Evolutionary conservation across 2,329 filamentous ascomycete genomes (phyloP).

Genomic region (Endoconidiophora laricicola): DNA sequence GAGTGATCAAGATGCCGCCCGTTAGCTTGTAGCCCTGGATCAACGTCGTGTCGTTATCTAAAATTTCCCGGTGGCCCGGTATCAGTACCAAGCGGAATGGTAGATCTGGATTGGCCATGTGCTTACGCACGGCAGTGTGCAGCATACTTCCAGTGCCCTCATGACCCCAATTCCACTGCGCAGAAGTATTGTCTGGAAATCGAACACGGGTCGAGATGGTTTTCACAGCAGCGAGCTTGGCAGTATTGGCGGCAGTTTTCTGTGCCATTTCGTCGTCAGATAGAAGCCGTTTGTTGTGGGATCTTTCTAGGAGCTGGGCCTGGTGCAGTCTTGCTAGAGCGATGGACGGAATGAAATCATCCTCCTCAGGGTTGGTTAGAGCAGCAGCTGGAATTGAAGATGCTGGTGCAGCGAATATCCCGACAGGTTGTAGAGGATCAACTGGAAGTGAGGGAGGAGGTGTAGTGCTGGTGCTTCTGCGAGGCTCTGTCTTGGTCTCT

Average conservation of each 20-base stretch:
- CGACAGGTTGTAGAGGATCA: slow-evolving; percentile 35
- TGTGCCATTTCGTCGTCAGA: slow-evolving; percentile 71
- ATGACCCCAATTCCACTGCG: slow-evolving; percentile 54
- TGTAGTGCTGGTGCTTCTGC: slow-evolving; percentile 14
- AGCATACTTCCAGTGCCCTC: slow-evolving; percentile 53
- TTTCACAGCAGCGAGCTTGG: slow-evolving; percentile 47
- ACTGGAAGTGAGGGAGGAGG: slow-evolving; percentile 10
- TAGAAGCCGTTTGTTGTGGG: slow-evolving; percentile 58
- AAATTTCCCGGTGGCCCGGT: slow-evolving; percentile 33
- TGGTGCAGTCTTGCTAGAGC: slow-evolving; percentile 64
- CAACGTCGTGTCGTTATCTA: slow-evolving; percentile 35
- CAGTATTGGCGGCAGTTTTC: slow-evolving; percentile 46
- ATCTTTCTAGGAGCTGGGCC: slow-evolving; percentile 40
- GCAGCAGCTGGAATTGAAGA: slow-evolving; percentile 63
- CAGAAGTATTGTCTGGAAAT: slow-evolving; percentile 71
- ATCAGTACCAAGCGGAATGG: slow-evolving; percentile 57
- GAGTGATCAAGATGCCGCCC: slow-evolving; percentile 49
- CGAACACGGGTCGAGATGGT: slow-evolving; percentile 63
- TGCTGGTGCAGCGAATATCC: slow-evolving; percentile 63
- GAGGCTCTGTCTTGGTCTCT: neutral
- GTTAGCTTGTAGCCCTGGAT: slow-evolving; percentile 57
- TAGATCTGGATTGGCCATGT: slow-evolving; percentile 48
- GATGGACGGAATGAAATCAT: slow-evolving; percentile 61
- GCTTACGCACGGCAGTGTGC: slow-evolving; percentile 55
- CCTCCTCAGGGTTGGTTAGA: slow-evolving; percentile 44